Evolutionary conservation across 2,329 filamentous ascomycete species (phyloP).

Genomic region (Pochonia chlamydosporia): DNA sequence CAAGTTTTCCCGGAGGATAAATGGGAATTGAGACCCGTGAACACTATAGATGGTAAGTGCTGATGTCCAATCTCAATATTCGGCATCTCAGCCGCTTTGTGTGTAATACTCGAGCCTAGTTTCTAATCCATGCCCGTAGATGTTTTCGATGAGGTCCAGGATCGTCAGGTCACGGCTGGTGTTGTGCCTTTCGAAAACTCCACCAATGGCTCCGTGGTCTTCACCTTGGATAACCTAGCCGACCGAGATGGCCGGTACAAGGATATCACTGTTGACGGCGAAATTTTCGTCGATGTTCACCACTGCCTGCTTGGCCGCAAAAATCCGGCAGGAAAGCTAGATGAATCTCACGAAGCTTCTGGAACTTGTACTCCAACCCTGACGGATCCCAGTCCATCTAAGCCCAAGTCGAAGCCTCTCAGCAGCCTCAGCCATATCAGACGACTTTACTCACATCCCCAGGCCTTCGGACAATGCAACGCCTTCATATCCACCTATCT

Average conservation of each 20-base stretch:
- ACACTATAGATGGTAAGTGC: constrained; percentile 43
- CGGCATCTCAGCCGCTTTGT: background rate
- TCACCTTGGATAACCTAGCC: constrained; percentile 83
- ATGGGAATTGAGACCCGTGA: constrained; percentile 44
- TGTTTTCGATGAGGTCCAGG: constrained; percentile 74
- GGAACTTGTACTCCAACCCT: constrained; percentile 46
- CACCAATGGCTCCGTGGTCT: constrained; percentile 86
- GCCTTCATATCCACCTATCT: constrained; percentile 66
- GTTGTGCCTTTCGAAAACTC: constrained; percentile 96
- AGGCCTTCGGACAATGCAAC: constrained; percentile 90
- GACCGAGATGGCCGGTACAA: constrained; percentile 60
- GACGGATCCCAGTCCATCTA: constrained; percentile 35
- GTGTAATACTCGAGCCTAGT: background rate
- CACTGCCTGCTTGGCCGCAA: constrained; percentile 72
- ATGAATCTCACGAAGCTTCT: constrained; percentile 27
- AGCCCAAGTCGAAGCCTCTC: constrained; percentile 42
- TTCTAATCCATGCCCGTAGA: constrained; percentile 39
- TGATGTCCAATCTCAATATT: background rate
- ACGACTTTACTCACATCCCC: constrained; percentile 86
- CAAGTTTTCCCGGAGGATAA: constrained; percentile 41
- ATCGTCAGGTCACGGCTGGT: constrained; percentile 58
- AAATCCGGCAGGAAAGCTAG: constrained; percentile 18
- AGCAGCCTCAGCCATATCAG: constrained; percentile 55
- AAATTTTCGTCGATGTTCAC: constrained; percentile 81
- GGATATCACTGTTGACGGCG: constrained; percentile 71